These are phyloP conservation scores for Penicillium samsonianum DNA, from an alignment of 495 filamentous ascomycete species.

Conservation along the genomic window DNA sequence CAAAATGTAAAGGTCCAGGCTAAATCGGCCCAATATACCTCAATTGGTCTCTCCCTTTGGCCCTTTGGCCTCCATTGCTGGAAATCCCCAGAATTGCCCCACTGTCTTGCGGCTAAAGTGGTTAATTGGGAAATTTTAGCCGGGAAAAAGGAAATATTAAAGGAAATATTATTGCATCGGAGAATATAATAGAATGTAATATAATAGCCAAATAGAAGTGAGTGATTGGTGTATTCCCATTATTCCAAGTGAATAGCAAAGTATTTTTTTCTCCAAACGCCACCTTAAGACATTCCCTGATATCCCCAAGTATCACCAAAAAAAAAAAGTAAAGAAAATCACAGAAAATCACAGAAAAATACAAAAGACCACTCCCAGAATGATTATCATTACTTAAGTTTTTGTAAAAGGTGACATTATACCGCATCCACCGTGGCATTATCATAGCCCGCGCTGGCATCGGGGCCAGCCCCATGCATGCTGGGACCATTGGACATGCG, in stretches of 20 bases:
- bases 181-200: too few relatives aligned
- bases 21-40: slow-evolving; percentile 1
- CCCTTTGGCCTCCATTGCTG: not conserved
- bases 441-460: slow-evolving; percentile 37
- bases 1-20: slow-evolving; percentile 5
- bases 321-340: slow-evolving; percentile 5
- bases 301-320: not conserved
- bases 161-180: too few relatives aligned
- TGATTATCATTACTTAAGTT: slow-evolving; percentile 34
- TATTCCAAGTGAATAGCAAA: not conserved
- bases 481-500: slow-evolving; percentile 38
- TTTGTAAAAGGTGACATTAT: slow-evolving; percentile 21
- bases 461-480: slow-evolving; percentile 45
- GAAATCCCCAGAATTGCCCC: slow-evolving; percentile 4
- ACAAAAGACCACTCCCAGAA: slow-evolving; percentile 26
- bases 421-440: slow-evolving; percentile 38
- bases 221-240: not conserved
- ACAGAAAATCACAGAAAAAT: slow-evolving; percentile 20
- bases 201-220: not conserved
- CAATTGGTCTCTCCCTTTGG: too few relatives aligned
- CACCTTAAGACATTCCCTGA: slow-evolving; percentile 1
- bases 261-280: slow-evolving; percentile 1
- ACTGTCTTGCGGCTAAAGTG: slow-evolving; percentile 10
- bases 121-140: not conserved
- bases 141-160: not conserved